These are phyloP conservation scores for Climacium dendroides DNA, from an alignment of 225 moss, liverwort and hornwort species.

Conservation along the genomic window DNA sequence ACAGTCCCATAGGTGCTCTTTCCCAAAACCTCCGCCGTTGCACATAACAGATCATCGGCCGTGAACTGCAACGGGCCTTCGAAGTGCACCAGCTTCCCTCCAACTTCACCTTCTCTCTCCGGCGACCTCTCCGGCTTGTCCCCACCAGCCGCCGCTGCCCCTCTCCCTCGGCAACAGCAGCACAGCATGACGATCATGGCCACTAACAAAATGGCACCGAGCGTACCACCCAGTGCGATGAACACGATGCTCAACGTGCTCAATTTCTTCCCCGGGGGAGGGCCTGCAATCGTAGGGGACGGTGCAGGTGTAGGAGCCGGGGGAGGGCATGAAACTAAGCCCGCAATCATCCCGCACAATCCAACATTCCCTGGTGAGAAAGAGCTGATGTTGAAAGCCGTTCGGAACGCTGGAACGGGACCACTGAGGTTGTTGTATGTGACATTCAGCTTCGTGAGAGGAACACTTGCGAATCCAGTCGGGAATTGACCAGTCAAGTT, in stretches of 20 bases:
- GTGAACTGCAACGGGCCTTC: slow-evolving; percentile 65
- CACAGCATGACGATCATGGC: slow-evolving; percentile 41
- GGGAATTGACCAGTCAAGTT: slow-evolving; percentile 23
- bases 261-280: background rate
- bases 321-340: slow-evolving; percentile 18
- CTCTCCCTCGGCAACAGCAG: slow-evolving; percentile 26
- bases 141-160: slow-evolving; percentile 25
- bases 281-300: background rate
- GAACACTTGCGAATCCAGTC: background rate
- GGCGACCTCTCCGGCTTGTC: slow-evolving; percentile 49
- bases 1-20: slow-evolving; percentile 93
- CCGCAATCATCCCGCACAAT: slow-evolving; percentile 41
- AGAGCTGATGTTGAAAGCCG: slow-evolving; percentile 29
- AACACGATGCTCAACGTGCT: slow-evolving; percentile 28
- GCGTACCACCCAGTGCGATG: slow-evolving; percentile 27
- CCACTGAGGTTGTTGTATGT: slow-evolving; percentile 65
- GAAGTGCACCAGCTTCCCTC: slow-evolving; percentile 77
- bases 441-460: slow-evolving; percentile 36
- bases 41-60: slow-evolving; percentile 80
- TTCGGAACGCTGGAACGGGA: slow-evolving; percentile 29
- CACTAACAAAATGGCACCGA: slow-evolving; percentile 47
- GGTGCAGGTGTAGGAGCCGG: background rate
- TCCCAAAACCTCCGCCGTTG: slow-evolving; percentile 83
- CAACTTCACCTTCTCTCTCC: slow-evolving; percentile 45
- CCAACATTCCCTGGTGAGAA: slow-evolving; percentile 32